Base-by-base conservation (phyloP, 768 basidiomycete species). In the Trametes meyenii region DNA sequence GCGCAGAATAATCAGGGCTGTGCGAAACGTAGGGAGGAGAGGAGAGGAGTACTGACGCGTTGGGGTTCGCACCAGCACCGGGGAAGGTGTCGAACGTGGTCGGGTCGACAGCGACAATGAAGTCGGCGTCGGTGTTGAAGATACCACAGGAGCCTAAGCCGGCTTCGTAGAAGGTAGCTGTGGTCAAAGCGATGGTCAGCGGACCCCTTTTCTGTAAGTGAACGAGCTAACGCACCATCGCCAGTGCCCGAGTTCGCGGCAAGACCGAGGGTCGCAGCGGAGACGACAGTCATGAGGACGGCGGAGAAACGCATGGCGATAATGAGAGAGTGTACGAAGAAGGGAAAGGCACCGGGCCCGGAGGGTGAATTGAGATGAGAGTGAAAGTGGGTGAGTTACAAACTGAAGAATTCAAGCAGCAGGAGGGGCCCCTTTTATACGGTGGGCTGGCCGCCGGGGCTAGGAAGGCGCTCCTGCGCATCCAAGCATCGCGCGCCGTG, bases 141-240 rank as follows among this genome's bases (percentile, higher is more conserved):
- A 65, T 45, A 17, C 79, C 80, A 56, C 80, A 81, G 7, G 80
- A 76, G 24, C 79, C 80, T 13, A 78, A 75, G 43, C 79, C 80
- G 8, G 66, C 52, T 0, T 2, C 36, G 54, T 70, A 79, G 40
- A 19, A 78, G 7, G 77, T 78, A 24, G 64, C 77, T 66, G 35
- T 14, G 23, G 14, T 6, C 6, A 13, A 14, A 26, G 12, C 5
- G 16, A 13, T 3, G 4, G 48, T 38, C 45, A 38, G 61, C 48
- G 21, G 14, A 16, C n/a, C 8, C 10, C 21, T 4, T 23, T 24
- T 8, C 21, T 4, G 12, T 33, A 12, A 17, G 49, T 11, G 35
- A 16, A 7, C 6, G 19, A 11, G 11, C 7, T 33, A 39, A 43
- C 62, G 62, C 16, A 64, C 62, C 58, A 56, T 64, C 62, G 55